These are phyloP conservation scores for Podospora pseudopauciseta DNA, from an alignment of 495 filamentous ascomycete genomes.

Conservation along the genomic window DNA sequence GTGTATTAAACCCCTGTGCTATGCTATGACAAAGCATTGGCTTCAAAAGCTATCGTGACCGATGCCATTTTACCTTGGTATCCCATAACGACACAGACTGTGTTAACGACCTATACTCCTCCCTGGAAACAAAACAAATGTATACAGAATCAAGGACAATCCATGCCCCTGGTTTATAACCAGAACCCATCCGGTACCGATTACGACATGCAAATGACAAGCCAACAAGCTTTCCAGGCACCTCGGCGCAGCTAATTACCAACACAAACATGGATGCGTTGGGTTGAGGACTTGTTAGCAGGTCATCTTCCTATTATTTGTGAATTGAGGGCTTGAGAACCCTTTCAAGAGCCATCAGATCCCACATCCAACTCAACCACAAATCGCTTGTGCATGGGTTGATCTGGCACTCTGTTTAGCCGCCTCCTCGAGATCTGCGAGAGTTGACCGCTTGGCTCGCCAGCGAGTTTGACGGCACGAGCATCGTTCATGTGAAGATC, in stretches of 20 bases:
- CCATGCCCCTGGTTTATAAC: neutral
- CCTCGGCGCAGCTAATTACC: neutral
- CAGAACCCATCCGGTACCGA: neutral
- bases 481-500: conserved; percentile 31
- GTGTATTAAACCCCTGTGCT: neutral
- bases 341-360: no score
- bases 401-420: neutral
- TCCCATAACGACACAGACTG: neutral
- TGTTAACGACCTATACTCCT: neutral
- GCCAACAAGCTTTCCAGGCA: neutral
- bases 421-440: conserved; percentile 17
- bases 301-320: neutral
- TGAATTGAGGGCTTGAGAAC: neutral
- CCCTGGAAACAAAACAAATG: neutral
- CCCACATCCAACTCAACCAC: no score
- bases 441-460: conserved; percentile 18
- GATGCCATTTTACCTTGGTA: neutral
- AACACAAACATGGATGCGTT: neutral
- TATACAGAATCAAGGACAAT: neutral
- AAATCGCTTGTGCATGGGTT: no score
- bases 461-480: conserved; percentile 27
- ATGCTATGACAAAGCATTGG: neutral
- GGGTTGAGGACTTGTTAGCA: neutral
- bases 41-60: neutral
- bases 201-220: neutral